Evolutionary conservation across 305 asterid genomes (phyloP), one percentile per base, ranked within the genome.

Genomic region (Ilex paraguariensis): DNA sequence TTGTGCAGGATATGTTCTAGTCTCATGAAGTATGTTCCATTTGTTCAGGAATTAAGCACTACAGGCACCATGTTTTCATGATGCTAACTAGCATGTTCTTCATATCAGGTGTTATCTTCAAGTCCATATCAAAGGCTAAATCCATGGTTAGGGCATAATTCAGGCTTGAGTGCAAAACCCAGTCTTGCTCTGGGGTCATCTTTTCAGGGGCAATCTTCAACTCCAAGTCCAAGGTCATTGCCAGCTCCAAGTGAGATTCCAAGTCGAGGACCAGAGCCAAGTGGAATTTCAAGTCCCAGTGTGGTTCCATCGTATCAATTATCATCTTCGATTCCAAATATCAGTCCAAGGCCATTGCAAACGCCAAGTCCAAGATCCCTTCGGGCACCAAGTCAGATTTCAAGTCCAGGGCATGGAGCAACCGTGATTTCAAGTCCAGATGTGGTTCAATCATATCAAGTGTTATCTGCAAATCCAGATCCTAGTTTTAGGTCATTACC

Each of bases 51-150:
- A 16, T 64, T 2, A n/a, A 21, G 28, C 28, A 21, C 28, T 21
- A 2, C 28, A 21, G 28, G 28, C 28, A 21, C 28, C 28, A 21
- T 21, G 28, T 13, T 31, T 64, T 44, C 51, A 9, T 21, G 12
- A 3, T 54, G 17, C 28, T 31, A 31, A 15, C 46, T 31, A 30
- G 31, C 17, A 46, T 32, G 5, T 55, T 30, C 16, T 3, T 56
- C 15, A 39, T 50, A 5, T 65, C n/a, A 65, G 71, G 54, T 65
- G 36, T 64, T 56, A 14, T 39, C 51, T 60, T 60, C 61, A 55
- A 55, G 30, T 12, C 54, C 61, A 48, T 16, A 3, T n/a, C 6
- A 17, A 10, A 46, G 42, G 42, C 54, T 56, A 50, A 8, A 16
- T 63, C 64, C 33, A 12, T 59, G 49, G 54, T 17, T 49, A 31